phyloP scores from a whole-genome alignment of 495 filamentous ascomycete species.

The Aspergillus heteromorphus region DNA sequence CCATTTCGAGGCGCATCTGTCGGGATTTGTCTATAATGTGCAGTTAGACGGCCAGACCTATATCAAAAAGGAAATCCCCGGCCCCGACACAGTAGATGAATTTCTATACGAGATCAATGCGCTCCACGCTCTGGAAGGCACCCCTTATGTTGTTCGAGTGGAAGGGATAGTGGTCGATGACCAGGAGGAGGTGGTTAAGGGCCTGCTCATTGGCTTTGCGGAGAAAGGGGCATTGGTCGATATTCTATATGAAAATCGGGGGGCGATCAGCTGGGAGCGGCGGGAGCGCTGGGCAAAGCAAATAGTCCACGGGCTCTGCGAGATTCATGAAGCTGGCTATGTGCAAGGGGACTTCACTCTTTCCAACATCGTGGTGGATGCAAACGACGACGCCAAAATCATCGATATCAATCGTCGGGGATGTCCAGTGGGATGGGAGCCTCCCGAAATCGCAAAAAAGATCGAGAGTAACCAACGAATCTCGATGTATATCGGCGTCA shows the following conservation, averaged over 20 bases:
- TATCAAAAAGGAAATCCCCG: conserved; percentile 98
- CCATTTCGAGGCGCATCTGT: conserved; percentile 85
- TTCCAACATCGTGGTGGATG: conserved; percentile 93
- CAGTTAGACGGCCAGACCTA: conserved; percentile 58
- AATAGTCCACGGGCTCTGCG: conserved; percentile 82
- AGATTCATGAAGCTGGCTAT: conserved; percentile 94
- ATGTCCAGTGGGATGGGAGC: conserved; percentile 96
- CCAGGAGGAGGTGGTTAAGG: conserved; percentile 67
- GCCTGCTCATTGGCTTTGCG: conserved; percentile 84
- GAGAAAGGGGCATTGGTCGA: conserved; percentile 87
- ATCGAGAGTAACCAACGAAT: conserved; percentile 91
- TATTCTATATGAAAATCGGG: conserved; percentile 72
- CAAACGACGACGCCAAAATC: conserved; percentile 80
- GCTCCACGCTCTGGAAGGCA: conserved; percentile 67
- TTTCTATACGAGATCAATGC: conserved; percentile 98
- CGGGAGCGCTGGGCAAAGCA: conserved; percentile 91
- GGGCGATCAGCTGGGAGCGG: conserved; percentile 60
- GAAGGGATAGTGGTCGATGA: conserved; percentile 88
- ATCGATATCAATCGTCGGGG: conserved; percentile 98
- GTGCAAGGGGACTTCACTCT: conserved; percentile 97
- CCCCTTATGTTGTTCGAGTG: conserved; percentile 78
- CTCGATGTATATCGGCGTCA: conserved; percentile 97
- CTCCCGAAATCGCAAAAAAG: conserved; percentile 81
- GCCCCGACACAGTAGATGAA: conserved; percentile 92
- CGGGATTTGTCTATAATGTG: conserved; percentile 97